phyloP scores from a whole-genome alignment of 2,329 filamentous ascomycete species.

The Botrytis byssoidea region DNA sequence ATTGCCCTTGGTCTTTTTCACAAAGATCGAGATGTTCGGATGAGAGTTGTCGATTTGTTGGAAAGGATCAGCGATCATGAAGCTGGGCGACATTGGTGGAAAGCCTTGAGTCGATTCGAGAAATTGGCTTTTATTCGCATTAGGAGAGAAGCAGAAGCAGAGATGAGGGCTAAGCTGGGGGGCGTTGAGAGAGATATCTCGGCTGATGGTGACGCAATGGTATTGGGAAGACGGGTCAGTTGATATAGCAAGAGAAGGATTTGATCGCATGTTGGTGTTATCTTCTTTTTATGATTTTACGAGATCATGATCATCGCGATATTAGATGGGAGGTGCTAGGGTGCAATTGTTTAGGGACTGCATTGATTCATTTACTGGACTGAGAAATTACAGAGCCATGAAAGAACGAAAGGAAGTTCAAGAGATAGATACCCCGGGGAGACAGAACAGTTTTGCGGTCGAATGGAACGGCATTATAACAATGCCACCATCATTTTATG shows the following conservation, averaged over 20 bases:
- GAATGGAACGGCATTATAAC: slow-evolving; percentile 1
- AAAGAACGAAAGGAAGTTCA: slow-evolving; percentile 7
- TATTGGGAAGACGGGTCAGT: slow-evolving; percentile 50
- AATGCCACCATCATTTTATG: slow-evolving; percentile 1
- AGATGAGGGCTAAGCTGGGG: slow-evolving; percentile 42
- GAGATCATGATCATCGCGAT: slow-evolving; percentile 13
- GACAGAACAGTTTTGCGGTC: background rate
- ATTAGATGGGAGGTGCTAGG: slow-evolving; percentile 5
- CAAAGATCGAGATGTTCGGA: slow-evolving; percentile 74
- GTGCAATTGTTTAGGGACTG: slow-evolving; percentile 10
- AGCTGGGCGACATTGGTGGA: slow-evolving; percentile 92
- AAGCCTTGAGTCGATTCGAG: slow-evolving; percentile 78
- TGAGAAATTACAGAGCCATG: slow-evolving; percentile 2
- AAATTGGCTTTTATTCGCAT: slow-evolving; percentile 82
- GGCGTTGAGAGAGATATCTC: slow-evolving; percentile 24
- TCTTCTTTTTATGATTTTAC: slow-evolving; percentile 47
- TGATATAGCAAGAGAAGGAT: slow-evolving; percentile 63
- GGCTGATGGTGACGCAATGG: slow-evolving; percentile 30
- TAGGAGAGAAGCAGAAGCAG: slow-evolving; percentile 61
- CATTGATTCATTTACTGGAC: slow-evolving; percentile 2
- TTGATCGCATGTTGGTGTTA: slow-evolving; percentile 92
- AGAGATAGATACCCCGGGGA: slow-evolving; percentile 16
- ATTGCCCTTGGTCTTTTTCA: slow-evolving; percentile 89
- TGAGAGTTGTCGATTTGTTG: slow-evolving; percentile 74
- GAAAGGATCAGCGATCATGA: slow-evolving; percentile 83